Evolutionary conservation across 345 rosid genomes (phyloP).

Genomic region (Gossypium australe): DNA sequence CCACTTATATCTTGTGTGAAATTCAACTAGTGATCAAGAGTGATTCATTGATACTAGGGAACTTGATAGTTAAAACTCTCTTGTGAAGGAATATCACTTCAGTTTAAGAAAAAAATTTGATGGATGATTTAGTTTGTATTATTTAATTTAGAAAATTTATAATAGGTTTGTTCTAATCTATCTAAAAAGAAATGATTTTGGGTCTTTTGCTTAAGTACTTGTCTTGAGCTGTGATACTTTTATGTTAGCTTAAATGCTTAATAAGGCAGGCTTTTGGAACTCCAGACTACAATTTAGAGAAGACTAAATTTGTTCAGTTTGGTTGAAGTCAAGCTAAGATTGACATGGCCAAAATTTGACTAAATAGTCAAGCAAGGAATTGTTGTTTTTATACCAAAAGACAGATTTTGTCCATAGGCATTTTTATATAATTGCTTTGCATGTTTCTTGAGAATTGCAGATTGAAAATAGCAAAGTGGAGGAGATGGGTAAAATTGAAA

Average conservation of each 20-base stretch:
- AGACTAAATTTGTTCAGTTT: background rate
- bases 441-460: constrained; percentile 38
- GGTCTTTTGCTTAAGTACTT: background rate
- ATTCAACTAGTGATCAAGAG: background rate
- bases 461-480: constrained; percentile 59
- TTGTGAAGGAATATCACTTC: background rate
- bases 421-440: background rate
- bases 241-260: background rate
- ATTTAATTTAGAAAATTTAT: background rate
- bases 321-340: background rate
- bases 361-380: background rate
- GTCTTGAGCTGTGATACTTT: background rate
- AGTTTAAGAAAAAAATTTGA: background rate
- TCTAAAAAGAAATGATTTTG: background rate
- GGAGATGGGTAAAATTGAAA: constrained; percentile 65
- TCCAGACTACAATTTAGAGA: background rate
- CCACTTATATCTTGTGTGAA: background rate
- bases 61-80: background rate
- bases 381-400: background rate
- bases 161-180: background rate
- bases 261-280: background rate
- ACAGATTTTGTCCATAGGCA: background rate
- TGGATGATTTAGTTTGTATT: background rate
- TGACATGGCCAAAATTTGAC: background rate
- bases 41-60: background rate